These are phyloP conservation scores for Monilinia fructicola DNA, from an alignment of 2,329 filamentous ascomycete genomes.

Conservation along the genomic window DNA sequence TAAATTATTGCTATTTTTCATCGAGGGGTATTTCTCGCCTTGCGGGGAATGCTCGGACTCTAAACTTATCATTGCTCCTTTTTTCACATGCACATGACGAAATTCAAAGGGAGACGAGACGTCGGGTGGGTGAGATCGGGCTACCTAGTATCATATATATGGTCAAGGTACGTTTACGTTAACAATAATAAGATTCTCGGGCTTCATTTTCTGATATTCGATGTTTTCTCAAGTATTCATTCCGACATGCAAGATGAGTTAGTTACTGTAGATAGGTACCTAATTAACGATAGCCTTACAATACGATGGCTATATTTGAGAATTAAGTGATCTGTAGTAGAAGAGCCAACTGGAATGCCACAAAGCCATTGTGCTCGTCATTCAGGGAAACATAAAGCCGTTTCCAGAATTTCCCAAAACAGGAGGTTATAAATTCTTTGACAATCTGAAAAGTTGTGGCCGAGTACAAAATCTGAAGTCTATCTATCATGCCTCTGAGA, in stretches of 20 bases:
- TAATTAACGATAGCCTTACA: too few species aligned
- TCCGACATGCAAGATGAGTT: too few species aligned
- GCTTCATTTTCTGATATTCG: not conserved
- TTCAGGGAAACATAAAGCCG: not conserved
- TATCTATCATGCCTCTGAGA: not conserved
- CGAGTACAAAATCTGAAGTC: too few species aligned
- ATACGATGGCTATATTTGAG: not conserved
- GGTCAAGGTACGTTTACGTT: too few species aligned
- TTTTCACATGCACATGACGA: not conserved
- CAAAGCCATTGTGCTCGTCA: slow-evolving; percentile 9
- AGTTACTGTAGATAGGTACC: too few species aligned
- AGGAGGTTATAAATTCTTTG: slow-evolving; percentile 10
- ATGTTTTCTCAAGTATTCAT: not conserved
- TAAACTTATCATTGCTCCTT: too few species aligned
- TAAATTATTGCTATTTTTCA: not conserved
- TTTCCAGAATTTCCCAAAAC: not conserved
- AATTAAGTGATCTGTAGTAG: not conserved
- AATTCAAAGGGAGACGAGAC: not conserved
- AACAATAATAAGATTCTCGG: not conserved
- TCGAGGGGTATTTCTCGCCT: slow-evolving; percentile 3
- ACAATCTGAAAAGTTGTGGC: not conserved
- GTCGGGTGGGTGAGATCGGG: not conserved
- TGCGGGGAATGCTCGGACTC: not conserved
- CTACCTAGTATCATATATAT: not conserved
- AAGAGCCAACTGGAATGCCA: not conserved